Base-by-base conservation (phyloP, 2,329 filamentous ascomycete genomes). In the Neonectria hederae region DNA sequence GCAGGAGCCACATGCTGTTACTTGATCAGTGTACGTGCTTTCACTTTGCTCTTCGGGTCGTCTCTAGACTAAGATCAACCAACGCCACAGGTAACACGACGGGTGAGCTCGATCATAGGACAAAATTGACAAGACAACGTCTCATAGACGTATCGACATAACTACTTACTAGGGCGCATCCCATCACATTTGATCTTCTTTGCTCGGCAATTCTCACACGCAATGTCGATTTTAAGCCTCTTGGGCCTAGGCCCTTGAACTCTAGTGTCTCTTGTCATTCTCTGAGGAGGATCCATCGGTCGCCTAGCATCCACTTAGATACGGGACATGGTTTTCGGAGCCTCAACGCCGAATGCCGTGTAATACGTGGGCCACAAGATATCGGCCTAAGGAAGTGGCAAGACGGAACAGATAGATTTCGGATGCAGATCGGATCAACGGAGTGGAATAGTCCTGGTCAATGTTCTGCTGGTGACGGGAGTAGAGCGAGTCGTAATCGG, bases 181-280 rank as follows among this genome's bases (percentile, higher is more conserved):
- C 81, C 81, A 60, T 83, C 80, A 43, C 81, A 83, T 52, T 79
- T 79, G 48, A 82, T 74, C 68, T 83, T 83, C 58, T 77, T 78
- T 5, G 67, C 65, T 11, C 81, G 77, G 63, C 81, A 83, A 5
- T 76, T 76, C 53, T 82, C 77, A 62, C 81, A 83, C 3, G 81
- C 81, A 10, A 82, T 74, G 32, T 80, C 75, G 24, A 83, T 80
- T 64, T 82, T 83, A 57, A 80, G 76, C n/a, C 81, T 74, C 64
- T 82, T 83, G 0, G 65, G 59, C 45, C 68, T 66, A 66, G 68
- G 48, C 28, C 56, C 59, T 4, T 56, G 62, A 26, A 43, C 35
- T 28, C 22, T 60, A 26, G 63, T 28, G 14, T 40, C 40, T 17
- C 58, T 45, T 17, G 26, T 38, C 21, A 35, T 21, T 30, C 54